A percentile compares a stretch with the other conserved stretches of the same genome.
These are phyloP conservation scores for Pythium chondricola DNA, from an alignment of 352 stramenopile genomes.

Conservation along the genomic window DNA sequence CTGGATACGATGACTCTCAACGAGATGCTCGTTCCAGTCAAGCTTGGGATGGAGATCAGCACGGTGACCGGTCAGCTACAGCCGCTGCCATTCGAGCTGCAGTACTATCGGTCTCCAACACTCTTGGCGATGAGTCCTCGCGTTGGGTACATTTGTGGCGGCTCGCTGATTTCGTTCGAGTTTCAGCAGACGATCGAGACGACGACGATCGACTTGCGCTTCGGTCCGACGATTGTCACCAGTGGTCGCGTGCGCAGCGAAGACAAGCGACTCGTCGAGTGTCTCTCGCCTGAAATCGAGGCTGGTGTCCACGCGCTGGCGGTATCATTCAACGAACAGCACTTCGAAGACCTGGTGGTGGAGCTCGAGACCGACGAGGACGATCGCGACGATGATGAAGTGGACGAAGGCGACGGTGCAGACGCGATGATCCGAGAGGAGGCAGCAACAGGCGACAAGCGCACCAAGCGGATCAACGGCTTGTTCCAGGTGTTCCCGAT, in stretches of 20 bases:
- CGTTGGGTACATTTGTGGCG: constrained; percentile 55
- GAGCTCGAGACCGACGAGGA: not conserved
- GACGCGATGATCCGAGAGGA: not conserved
- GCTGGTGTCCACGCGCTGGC: constrained; percentile 35
- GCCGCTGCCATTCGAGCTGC: constrained; percentile 43
- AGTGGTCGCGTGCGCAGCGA: constrained; percentile 19
- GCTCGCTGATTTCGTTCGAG: constrained; percentile 58
- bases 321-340: constrained; percentile 65
- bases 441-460: not conserved
- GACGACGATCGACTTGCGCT: constrained; percentile 54
- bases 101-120: constrained; percentile 42
- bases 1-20: not conserved
- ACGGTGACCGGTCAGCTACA: constrained; percentile 43
- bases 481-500: constrained; percentile 50
- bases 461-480: constrained; percentile 3
- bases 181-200: constrained; percentile 52
- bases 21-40: constrained; percentile 42
- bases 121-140: constrained; percentile 46
- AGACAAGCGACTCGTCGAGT: constrained; percentile 46
- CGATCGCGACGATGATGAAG: not conserved
- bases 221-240: constrained; percentile 25
- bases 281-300: constrained; percentile 46
- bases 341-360: constrained; percentile 34
- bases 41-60: constrained; percentile 50
- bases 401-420: not conserved